Conservation (phyloP, 1,284 basidiomycete species). For the Hemileccinum hortonii region DNA sequence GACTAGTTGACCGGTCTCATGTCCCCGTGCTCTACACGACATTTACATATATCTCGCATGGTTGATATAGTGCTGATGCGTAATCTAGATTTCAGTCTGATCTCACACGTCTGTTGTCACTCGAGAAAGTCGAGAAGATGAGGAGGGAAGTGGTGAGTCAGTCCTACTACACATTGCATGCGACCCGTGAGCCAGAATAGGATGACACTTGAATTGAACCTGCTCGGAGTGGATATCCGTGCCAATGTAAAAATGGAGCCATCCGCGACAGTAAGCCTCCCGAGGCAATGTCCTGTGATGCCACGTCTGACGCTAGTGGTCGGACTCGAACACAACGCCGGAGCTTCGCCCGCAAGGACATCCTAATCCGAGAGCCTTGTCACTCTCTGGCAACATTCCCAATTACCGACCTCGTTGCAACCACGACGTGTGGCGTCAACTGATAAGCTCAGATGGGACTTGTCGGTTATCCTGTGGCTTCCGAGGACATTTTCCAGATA, state of each 20-base stretch:
- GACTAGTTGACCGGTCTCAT: too few relatives aligned
- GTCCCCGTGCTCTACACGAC: too few relatives aligned
- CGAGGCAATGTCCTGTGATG: too few relatives aligned
- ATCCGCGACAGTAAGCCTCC: too few relatives aligned
- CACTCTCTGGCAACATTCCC: neutral
- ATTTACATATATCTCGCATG: too few relatives aligned
- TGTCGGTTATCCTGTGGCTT: neutral
- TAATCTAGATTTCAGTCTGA: slow-evolving; percentile 9
- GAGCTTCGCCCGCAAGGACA: neutral
- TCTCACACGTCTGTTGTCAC: neutral
- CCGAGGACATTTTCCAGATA: too few relatives aligned
- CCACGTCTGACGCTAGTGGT: too few relatives aligned
- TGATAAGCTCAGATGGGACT: too few relatives aligned
- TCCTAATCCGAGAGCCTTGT: neutral
- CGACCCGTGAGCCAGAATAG: neutral
- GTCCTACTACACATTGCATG: neutral
- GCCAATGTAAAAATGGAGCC: neutral
- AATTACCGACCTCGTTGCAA: neutral
- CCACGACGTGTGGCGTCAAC: neutral
- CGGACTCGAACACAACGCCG: neutral
- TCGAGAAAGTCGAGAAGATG: too few relatives aligned
- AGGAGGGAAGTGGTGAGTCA: too few relatives aligned
- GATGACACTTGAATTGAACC: neutral
- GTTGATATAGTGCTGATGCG: slow-evolving; percentile 16
- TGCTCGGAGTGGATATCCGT: neutral